Base-by-base conservation (phyloP, 2,329 filamentous ascomycete genomes). In the Alternaria postmessia region DNA sequence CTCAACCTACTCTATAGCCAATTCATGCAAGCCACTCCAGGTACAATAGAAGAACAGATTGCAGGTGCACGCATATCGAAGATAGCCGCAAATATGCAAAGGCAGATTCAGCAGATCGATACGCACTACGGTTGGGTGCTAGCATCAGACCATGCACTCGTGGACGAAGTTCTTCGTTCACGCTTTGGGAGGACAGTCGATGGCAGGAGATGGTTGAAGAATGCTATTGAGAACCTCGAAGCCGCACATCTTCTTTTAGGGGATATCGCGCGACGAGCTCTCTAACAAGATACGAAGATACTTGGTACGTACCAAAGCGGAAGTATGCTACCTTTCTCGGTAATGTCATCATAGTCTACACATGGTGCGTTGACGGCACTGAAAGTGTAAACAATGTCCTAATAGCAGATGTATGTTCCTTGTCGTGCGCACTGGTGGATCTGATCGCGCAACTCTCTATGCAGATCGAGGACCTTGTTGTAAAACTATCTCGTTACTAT, bases 71-170 rank as follows among this genome's bases (percentile, higher is more conserved):
- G 6, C 12, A 32, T 48, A 12, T 14, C 24, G 44, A 8, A 46
- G 14, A 54, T 22, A 24, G 39, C 22, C 3, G 30, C 16, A 3
- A 12, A 12, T 3, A 36, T 61, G 16, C 22, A 43, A 22, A 38
- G 2, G 1, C 7, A 22, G 20, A 48, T 52, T 42, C 30, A 48
- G 1, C 38, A 62, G 12, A 41, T 62, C 1, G 44, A 59, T 43
- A 39, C 26, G 16, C 53, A 64, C 32, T 64, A 62, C 7, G 59
- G 62, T 1, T 62, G 62, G 62, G 53, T 54, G 4, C n/a, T 57
- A 11, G 59, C 59, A 7, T 48, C 52, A 6, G 62, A 64, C 16
- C 53, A 20, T 39, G 30, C 24, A 32, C 43, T 42, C 1, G 41
- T 54, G 20, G 38, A 46, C 7, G 36, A 36, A 18, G 59, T 54